phyloP scores from a whole-genome alignment of 257 asterid species.

The Datura wrightii region DNA sequence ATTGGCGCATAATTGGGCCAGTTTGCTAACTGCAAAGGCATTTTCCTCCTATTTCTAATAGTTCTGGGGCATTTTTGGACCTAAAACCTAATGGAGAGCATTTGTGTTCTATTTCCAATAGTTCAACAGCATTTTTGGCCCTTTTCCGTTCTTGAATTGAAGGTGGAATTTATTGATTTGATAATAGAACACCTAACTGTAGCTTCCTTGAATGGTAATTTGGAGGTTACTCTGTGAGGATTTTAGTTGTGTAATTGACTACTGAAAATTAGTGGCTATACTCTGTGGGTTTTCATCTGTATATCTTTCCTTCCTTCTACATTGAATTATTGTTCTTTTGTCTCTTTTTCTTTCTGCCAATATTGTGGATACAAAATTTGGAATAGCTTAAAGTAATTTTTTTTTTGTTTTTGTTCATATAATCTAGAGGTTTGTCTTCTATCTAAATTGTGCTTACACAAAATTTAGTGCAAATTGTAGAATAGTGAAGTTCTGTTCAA shows the following conservation, averaged over 20 bases:
- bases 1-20: neutral
- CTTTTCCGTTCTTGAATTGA: neutral
- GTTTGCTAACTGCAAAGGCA: neutral
- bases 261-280: no score
- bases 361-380: neutral
- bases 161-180: neutral
- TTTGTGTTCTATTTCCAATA: neutral
- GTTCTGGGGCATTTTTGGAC: no score
- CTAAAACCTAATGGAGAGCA: neutral
- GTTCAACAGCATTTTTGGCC: neutral
- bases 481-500: neutral
- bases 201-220: neutral
- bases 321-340: neutral
- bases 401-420: neutral
- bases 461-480: neutral
- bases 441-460: neutral
- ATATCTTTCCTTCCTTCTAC: neutral
- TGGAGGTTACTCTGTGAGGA: neutral
- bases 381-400: neutral
- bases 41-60: no score
- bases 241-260: no score
- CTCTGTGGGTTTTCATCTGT: neutral
- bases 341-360: neutral
- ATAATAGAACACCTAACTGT: neutral
- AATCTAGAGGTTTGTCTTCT: neutral